A percentile compares a stretch with the other conserved stretches of the same genome.
phyloP scores from a whole-genome alignment of 1,284 basidiomycete species.

The Gymnopus androsaceus region DNA sequence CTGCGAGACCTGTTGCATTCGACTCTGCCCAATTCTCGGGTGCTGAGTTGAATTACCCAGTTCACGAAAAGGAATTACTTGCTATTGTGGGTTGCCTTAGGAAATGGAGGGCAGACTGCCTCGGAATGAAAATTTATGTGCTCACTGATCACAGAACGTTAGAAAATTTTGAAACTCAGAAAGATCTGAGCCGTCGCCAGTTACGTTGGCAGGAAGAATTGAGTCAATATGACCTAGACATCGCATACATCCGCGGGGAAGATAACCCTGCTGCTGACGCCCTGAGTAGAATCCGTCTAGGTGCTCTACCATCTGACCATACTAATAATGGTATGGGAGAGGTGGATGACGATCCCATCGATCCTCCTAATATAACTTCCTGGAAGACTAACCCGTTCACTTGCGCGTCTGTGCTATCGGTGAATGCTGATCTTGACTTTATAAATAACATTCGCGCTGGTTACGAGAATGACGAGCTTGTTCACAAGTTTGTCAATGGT shows the following conservation, averaged over 20 bases:
- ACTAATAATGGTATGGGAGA: no score
- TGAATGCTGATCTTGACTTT: background rate
- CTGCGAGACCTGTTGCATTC: constrained; percentile 31
- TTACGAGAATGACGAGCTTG: background rate
- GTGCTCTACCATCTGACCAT: background rate
- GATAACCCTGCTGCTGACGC: constrained; percentile 25
- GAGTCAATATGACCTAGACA: constrained; percentile 27
- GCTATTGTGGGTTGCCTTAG: constrained; percentile 34
- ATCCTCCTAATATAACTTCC: background rate
- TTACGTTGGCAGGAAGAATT: constrained; percentile 36
- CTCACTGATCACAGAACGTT: constrained; percentile 43
- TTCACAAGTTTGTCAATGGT: background rate
- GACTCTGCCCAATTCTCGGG: constrained; percentile 30
- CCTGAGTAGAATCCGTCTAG: background rate
- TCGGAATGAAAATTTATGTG: constrained; percentile 34
- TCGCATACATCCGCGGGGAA: constrained; percentile 23
- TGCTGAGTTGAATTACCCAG: constrained; percentile 34
- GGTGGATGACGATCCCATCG: background rate
- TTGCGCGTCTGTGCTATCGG: background rate
- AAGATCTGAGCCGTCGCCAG: constrained; percentile 34
- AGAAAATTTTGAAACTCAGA: constrained; percentile 36
- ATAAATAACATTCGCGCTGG: background rate
- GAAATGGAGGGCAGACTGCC: constrained; percentile 33
- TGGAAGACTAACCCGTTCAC: background rate
- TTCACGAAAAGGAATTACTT: constrained; percentile 37